Base-by-base conservation (phyloP, 2,329 filamentous ascomycete species). In the Fonsecaea pedrosoi region DNA sequence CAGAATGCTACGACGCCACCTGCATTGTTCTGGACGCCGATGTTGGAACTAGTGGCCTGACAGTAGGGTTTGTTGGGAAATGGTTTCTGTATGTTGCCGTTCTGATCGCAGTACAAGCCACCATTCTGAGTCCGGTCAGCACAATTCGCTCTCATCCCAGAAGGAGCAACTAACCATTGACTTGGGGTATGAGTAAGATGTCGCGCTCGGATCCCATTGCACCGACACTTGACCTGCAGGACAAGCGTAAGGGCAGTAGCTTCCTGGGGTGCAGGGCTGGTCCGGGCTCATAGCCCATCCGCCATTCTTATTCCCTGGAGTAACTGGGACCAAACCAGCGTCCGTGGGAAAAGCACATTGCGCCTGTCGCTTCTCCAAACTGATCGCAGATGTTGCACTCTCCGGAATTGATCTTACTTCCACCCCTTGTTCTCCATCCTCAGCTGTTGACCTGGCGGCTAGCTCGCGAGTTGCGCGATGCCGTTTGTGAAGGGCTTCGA, bases 261-360 rank as follows among this genome's bases (percentile, higher is more conserved):
- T 85, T 66, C 87, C 90, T 4, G 87, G 84, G 66, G 81, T 82
- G 77, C 91, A 94, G 62, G 85, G 77, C 75, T 90, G 86, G 77
- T 94, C 88, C 3, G 91, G 90, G 73, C 89, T 90, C 86, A 94
- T 88, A 50, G 91, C 91, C 88, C 91, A 94, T 68, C 91, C 91
- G 58, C 83, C 89, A 79, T 94, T 94, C 76, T 80, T 75, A 53
- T 77, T 76, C 60, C 81, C 81, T 4, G 90, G 90, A 9, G 90
- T 91, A 60, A 94, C 84, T 13, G 86, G 77, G 54, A 92, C 86
- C 74, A 94, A 79, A 61, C 90, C 89, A 35, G 86, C 83, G 74
- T 90, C 83, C 38, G 82, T 80, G 10, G 91, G 91, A 73, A 94
- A 90, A 62, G 82, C 74, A 78, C 91, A 94, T 64, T 82, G 79